phyloP scores from a whole-genome alignment of 2,329 filamentous ascomycete genomes.

The Nigrospora sphaerica region DNA sequence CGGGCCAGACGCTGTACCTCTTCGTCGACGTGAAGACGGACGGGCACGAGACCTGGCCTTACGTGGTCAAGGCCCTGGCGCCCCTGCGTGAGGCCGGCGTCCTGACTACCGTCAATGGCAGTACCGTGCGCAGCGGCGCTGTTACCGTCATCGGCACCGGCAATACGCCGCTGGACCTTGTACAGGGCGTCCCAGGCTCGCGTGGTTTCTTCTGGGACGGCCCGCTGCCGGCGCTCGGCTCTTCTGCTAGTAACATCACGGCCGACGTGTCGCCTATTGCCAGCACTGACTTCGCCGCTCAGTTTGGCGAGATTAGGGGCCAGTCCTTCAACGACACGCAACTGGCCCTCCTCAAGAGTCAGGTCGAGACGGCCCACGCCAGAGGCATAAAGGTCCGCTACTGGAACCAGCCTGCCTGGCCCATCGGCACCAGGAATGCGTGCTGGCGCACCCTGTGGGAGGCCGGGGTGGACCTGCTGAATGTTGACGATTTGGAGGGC shows the following conservation, averaged over 20 bases:
- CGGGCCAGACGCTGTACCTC: conserved; percentile 46
- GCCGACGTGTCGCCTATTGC: conserved; percentile 16
- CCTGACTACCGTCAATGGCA: conserved; percentile 43
- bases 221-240: conserved; percentile 13
- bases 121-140: conserved; percentile 39
- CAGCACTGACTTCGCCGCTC: conserved; percentile 26
- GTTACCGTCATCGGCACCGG: conserved; percentile 63
- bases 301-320: conserved; percentile 26
- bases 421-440: conserved; percentile 48
- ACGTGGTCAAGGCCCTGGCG: conserved; percentile 44
- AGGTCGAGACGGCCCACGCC: conserved; percentile 44
- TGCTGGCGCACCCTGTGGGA: conserved; percentile 50
- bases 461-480: conserved; percentile 53
- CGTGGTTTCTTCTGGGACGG: conserved; percentile 56
- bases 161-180: conserved; percentile 45
- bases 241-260: conserved; percentile 14
- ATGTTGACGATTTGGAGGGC: conserved; percentile 55
- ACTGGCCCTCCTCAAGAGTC: conserved; percentile 37
- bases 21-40: conserved; percentile 62
- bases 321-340: conserved; percentile 37
- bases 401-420: conserved; percentile 56
- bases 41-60: conserved; percentile 39
- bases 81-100: conserved; percentile 49
- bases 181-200: conserved; percentile 36
- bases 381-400: conserved; percentile 54